Percentiles rank a stretch among this genome's conserved stretches.
phyloP scores from a whole-genome alignment of 2,329 filamentous ascomycete genomes.

The Arthrobotrys sphaeroides region DNA sequence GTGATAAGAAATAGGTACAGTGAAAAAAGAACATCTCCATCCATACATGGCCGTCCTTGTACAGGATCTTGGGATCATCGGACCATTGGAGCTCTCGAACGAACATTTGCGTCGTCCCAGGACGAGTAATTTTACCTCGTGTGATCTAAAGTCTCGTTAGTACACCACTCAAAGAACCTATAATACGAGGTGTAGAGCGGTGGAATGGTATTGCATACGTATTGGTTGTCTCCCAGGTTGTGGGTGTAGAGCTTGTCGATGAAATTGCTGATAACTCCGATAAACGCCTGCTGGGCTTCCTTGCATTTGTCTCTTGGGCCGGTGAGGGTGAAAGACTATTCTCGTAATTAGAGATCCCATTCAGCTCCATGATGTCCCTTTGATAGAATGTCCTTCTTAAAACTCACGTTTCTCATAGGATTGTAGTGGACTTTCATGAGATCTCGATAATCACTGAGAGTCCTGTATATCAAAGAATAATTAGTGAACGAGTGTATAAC shows the following conservation, averaged over 20 bases:
- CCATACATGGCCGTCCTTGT: conserved; percentile 14
- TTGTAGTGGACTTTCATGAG: conserved; percentile 42
- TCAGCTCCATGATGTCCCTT: not conserved
- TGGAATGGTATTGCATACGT: conserved; percentile 12
- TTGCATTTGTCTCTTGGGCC: conserved; percentile 23
- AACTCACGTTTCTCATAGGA: conserved; percentile 35
- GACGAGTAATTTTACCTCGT: conserved; percentile 27
- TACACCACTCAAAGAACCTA: not conserved
- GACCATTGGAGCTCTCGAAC: conserved; percentile 33
- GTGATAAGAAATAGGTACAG: not conserved
- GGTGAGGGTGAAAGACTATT: conserved; percentile 40
- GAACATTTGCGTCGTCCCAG: conserved; percentile 34
- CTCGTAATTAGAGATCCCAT: not conserved
- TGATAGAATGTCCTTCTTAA: not conserved
- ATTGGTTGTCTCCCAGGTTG: not conserved
- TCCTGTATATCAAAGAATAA: not conserved
- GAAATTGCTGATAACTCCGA: conserved; percentile 12
- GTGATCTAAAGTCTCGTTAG: conserved; percentile 6
- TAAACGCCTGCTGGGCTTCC: conserved; percentile 20
- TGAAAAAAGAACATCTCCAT: not conserved
- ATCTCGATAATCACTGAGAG: conserved; percentile 23
- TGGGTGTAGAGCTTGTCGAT: conserved; percentile 27
- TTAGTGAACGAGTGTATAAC: not conserved
- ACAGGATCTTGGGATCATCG: conserved; percentile 34
- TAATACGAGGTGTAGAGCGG: not conserved